Evolutionary conservation across 116 monocot genomes (phyloP), one percentile per base, ranked within the genome.

Genomic region (Posidonia oceanica): DNA sequence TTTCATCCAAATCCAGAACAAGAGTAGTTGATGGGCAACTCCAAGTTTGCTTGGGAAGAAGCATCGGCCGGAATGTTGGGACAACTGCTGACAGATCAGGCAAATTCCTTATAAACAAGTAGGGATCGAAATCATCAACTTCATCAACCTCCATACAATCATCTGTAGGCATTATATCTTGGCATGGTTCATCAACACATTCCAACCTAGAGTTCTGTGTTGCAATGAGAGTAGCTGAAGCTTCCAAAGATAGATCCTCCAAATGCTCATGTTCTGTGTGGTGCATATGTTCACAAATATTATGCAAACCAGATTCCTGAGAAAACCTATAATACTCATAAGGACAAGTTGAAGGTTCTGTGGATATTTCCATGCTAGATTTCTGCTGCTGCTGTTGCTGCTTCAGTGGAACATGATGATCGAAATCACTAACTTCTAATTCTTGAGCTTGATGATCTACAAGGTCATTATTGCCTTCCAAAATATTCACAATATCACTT

Each of bases 1-100:
- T 99, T 67, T 99, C 98, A 83, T 99, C 98, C 66, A 99, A 83
- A 83, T 99, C 98, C 56, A 99, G 67, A 74, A 99, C 98, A 74
- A 99, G 98, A 16, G 89, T 90, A 41, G 87, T 93, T 71, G 84
- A 75, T 56, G 98, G 98, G 64, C 98, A 93, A 72, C 98, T 99
- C 86, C 98, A 84, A 56, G 98, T 99, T 73, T 99, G 87, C 66
- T 90, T 99, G 2, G 98, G 98, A 8, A 99, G 83, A 2, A 99
- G 86, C 75, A 93, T 75, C 22, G 84, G 88, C 68, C 98, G 83
- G 78, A 88, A 93, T 36, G 76, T 84, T 66, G 98, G 98, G 71
- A 99, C 98, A 59, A 99, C 88, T 7, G 83, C 51, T 59, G 86
- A 84, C 48, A 93, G 75, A 39, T 93, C 86, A 57, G 98, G 98